Base-by-base conservation (phyloP, 495 filamentous ascomycete genomes). In the Annulohypoxylon stygium region DNA sequence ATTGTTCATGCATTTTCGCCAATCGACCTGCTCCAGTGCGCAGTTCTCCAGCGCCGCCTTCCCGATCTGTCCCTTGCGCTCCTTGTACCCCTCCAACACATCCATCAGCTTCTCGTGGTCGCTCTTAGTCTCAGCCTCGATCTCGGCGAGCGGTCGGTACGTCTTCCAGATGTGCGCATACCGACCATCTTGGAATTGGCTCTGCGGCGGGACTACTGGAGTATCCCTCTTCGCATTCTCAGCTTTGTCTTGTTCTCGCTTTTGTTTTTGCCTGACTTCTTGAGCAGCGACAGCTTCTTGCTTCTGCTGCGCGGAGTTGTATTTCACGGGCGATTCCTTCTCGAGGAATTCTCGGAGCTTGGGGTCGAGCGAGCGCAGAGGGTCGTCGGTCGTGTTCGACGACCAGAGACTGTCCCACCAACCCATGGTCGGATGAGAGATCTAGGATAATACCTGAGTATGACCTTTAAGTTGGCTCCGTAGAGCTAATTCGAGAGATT, bases 161-260 rank as follows among this genome's bases (percentile, higher is more conserved):
- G 88, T 92, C 79, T 90, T 92, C 96, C 96, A 99, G 34, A 99
- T 86, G 83, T 97, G 88, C 53, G 94, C 93, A 80, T 98, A 98
- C 67, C 96, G 92, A 69, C 94, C 94, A 81, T 98, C 96, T 66
- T 80, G 75, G 87, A 85, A 84, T 70, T 85, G 75, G 78, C 80
- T 81, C 66, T 82, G 70, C 4, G 70, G 67, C 11, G 83, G 83
- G 14, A 85, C 78, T 6, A 45, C 1, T 18, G 70, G 30, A 11
- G 51, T 0, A 20, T 20, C 18, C 45, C 33, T 2, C 14, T 39
- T 36, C 20, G 14, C 25, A 4, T n/a, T 37, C 48, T 61, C 23
- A 9, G 61, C 16, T 36, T 63, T 23, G 9, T 70, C 14, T 36
- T 26, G 34, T 37, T 39, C 25, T 10, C 18, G 36, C 39, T 63